A percentile compares a stretch with the other conserved stretches of the same genome.
Conservation (phyloP, 139 green algal genomes). For the Axilococcus clingmanii region DNA sequence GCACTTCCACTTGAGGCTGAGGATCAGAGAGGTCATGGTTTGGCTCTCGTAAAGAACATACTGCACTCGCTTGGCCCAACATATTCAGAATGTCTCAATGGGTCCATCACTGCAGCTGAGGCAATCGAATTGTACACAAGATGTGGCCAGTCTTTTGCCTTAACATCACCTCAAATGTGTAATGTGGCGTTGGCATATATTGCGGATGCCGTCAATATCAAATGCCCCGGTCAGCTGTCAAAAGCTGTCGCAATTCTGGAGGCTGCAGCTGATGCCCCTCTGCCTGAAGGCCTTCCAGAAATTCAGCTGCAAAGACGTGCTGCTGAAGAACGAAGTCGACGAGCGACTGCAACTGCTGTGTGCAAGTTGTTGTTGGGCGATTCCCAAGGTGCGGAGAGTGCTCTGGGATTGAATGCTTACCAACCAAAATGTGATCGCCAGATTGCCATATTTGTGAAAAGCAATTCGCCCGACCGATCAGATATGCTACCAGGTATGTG, state of each 20-base stretch:
- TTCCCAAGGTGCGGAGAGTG: slow-evolving; percentile 7
- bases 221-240: slow-evolving; percentile 2
- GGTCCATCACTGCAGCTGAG: slow-evolving; percentile 23
- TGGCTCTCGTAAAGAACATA: background rate
- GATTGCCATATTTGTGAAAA: slow-evolving; percentile 24
- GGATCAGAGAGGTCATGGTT: background rate
- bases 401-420: slow-evolving; percentile 15
- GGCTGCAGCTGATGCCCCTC: background rate
- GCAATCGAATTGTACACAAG: slow-evolving; percentile 23
- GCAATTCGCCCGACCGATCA: slow-evolving; percentile 7
- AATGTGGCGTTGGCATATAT: slow-evolving; percentile 25
- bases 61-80: background rate
- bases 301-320: background rate
- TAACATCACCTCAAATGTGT: slow-evolving; percentile 24
- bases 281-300: background rate
- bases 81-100: slow-evolving; percentile 12
- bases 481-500: slow-evolving; percentile 31
- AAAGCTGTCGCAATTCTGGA: slow-evolving; percentile 1
- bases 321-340: slow-evolving; percentile 20
- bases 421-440: slow-evolving; percentile 16
- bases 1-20: background rate
- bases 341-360: slow-evolving; percentile 12
- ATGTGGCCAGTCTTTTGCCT: slow-evolving; percentile 3
- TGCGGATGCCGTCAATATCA: slow-evolving; percentile 3
- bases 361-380: slow-evolving; percentile 33